phyloP scores from a whole-genome alignment of 129 eudicot genomes.

The Calendula officinalis region DNA sequence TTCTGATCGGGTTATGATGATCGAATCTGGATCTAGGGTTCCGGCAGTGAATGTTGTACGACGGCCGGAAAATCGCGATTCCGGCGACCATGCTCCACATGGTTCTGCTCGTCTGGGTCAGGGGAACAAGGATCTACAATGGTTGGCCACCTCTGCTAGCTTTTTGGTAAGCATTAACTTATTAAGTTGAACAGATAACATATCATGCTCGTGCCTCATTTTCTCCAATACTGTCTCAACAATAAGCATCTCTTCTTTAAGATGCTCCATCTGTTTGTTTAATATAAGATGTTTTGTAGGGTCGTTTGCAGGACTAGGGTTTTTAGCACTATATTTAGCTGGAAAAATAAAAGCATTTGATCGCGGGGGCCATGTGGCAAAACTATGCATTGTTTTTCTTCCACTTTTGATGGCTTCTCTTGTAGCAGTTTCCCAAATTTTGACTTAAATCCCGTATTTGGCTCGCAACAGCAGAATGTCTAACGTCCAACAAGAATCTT shows the following conservation, averaged over 20 bases:
- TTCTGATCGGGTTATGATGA: too few relatives aligned
- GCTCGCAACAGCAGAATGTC: too few relatives aligned
- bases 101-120: too few relatives aligned
- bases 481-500: too few relatives aligned
- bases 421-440: constrained; percentile 79
- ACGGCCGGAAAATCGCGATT: too few relatives aligned
- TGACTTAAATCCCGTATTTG: too few relatives aligned
- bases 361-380: constrained; percentile 66
- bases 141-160: too few relatives aligned
- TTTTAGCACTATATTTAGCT: constrained; percentile 65
- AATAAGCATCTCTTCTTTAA: constrained; percentile 75
- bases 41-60: too few relatives aligned
- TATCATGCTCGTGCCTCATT: constrained; percentile 67
- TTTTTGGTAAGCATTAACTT: constrained; percentile 46
- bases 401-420: constrained; percentile 78
- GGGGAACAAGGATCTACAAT: too few relatives aligned
- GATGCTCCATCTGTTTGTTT: constrained; percentile 57
- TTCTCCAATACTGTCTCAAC: constrained; percentile 66
- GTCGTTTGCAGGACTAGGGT: constrained; percentile 91
- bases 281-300: constrained; percentile 52
- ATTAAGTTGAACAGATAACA: constrained; percentile 51
- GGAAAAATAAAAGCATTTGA: constrained; percentile 72
- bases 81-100: too few relatives aligned
- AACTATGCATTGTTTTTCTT: constrained; percentile 68
- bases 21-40: too few relatives aligned